Percentiles rank a stretch among this genome's conserved stretches.
Evolutionary conservation across 179 eudicot species (phyloP).

Genomic region (Silene vulgaris): DNA sequence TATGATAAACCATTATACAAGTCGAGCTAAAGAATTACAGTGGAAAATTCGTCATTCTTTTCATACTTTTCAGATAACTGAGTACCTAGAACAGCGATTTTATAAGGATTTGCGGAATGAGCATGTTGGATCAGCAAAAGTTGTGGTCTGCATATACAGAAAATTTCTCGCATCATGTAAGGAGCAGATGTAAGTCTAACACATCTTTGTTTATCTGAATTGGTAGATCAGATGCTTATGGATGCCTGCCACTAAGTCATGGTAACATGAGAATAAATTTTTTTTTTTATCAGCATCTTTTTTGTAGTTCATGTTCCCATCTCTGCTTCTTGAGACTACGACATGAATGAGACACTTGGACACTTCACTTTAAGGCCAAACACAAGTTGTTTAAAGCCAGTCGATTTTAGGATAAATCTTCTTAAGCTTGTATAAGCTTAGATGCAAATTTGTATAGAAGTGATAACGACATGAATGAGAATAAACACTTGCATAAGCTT

Average conservation of each 20-base stretch:
- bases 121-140: conserved; percentile 62
- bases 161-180: conserved; percentile 77
- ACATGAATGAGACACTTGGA: not conserved
- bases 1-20: not conserved
- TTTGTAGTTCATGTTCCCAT: not conserved
- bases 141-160: conserved; percentile 62
- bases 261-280: no score
- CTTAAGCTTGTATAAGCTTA: not conserved
- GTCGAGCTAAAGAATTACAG: not conserved
- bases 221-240: conserved; percentile 1
- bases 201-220: conserved; percentile 13
- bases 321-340: not conserved
- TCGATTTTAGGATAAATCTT: no score
- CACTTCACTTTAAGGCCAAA: not conserved
- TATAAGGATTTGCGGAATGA: conserved; percentile 84
- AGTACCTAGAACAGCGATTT: conserved; percentile 68
- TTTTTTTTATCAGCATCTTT: not conserved
- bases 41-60: conserved; percentile 4
- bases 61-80: conserved; percentile 56
- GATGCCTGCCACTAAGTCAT: not conserved
- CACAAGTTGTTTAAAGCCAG: not conserved
- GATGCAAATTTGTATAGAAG: not conserved
- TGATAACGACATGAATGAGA: no score
- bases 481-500: not conserved
- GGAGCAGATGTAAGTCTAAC: conserved; percentile 82